Percentiles rank a stretch among this genome's conserved stretches.
Evolutionary conservation across 2,329 filamentous ascomycete species (phyloP).

Genomic region (Colletotrichum spinosum): DNA sequence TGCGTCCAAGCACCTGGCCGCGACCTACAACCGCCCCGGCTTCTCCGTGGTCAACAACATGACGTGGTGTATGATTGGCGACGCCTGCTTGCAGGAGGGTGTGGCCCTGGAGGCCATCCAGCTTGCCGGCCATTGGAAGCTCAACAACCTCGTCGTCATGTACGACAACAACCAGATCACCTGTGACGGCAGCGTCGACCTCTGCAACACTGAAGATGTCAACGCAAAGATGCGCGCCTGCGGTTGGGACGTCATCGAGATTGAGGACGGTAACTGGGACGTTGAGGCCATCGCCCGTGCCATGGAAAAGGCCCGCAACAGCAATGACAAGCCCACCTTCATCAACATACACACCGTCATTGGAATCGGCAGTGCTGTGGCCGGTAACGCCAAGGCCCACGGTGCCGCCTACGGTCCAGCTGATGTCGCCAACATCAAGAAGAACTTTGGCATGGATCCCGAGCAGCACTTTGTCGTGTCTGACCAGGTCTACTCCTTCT

Average conservation of each 20-base stretch:
- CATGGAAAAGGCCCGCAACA: constrained; percentile 55
- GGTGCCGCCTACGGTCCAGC: constrained; percentile 67
- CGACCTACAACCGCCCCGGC: constrained; percentile 63
- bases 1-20: constrained; percentile 66
- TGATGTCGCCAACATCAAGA: constrained; percentile 58
- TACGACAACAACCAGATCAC: constrained; percentile 73
- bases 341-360: constrained; percentile 70
- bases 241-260: constrained; percentile 67
- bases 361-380: constrained; percentile 61
- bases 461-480: constrained; percentile 50
- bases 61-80: constrained; percentile 68
- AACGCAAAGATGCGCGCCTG: constrained; percentile 68
- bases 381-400: constrained; percentile 66
- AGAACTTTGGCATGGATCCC: constrained; percentile 48
- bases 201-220: constrained; percentile 65
- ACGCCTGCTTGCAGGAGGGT: constrained; percentile 70
- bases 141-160: constrained; percentile 68
- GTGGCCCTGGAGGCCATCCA: constrained; percentile 68
- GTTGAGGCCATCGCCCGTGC: constrained; percentile 58
- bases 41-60: constrained; percentile 62
- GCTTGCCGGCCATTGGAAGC: constrained; percentile 65
- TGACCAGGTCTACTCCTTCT: constrained; percentile 63
- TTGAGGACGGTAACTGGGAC: constrained; percentile 64
- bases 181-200: constrained; percentile 67
- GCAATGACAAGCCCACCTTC: constrained; percentile 63